phyloP scores from a whole-genome alignment of 1,139 yeast species.

The Yamadazyma oceani region DNA sequence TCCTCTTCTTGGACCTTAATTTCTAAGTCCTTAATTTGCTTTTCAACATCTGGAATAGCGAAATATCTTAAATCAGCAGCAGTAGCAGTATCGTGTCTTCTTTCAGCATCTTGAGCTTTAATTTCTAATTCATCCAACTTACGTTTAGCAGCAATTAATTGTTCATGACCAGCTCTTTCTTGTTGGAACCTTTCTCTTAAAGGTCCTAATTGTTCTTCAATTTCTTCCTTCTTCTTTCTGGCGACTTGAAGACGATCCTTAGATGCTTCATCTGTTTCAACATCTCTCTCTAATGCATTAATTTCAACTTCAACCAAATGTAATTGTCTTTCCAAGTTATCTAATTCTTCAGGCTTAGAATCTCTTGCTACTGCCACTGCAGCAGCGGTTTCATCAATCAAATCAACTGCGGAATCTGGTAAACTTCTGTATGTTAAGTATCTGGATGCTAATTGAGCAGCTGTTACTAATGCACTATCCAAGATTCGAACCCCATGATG shows the following conservation, averaged over 20 bases:
- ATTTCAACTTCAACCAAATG: constrained; percentile 93
- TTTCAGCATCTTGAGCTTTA: constrained; percentile 94
- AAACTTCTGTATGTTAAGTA: constrained; percentile 92
- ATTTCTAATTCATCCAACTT: constrained; percentile 88
- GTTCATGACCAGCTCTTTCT: constrained; percentile 91
- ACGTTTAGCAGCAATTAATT: constrained; percentile 83
- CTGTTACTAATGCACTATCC: constrained; percentile 91
- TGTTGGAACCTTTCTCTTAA: constrained; percentile 80
- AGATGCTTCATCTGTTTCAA: constrained; percentile 82
- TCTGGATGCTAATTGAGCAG: constrained; percentile 93
- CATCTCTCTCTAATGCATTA: constrained; percentile 94
- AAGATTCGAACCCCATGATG: constrained; percentile 98
- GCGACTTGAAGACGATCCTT: constrained; percentile 84
- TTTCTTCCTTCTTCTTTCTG: constrained; percentile 71
- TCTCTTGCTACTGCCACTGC: constrained; percentile 98
- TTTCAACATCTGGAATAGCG: constrained; percentile 91
- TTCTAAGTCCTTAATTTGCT: constrained; percentile 75
- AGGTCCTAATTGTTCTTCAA: constrained; percentile 85
- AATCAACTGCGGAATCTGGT: constrained; percentile 97
- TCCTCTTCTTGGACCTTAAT: constrained; percentile 72
- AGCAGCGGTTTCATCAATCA: constrained; percentile 96
- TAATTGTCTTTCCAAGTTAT: constrained; percentile 86
- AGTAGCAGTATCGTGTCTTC: constrained; percentile 91
- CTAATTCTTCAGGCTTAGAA: constrained; percentile 96
- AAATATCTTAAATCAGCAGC: constrained; percentile 96